Evolutionary conservation across 2,329 filamentous ascomycete species (phyloP).

Genomic region (Xylaria sp.): DNA sequence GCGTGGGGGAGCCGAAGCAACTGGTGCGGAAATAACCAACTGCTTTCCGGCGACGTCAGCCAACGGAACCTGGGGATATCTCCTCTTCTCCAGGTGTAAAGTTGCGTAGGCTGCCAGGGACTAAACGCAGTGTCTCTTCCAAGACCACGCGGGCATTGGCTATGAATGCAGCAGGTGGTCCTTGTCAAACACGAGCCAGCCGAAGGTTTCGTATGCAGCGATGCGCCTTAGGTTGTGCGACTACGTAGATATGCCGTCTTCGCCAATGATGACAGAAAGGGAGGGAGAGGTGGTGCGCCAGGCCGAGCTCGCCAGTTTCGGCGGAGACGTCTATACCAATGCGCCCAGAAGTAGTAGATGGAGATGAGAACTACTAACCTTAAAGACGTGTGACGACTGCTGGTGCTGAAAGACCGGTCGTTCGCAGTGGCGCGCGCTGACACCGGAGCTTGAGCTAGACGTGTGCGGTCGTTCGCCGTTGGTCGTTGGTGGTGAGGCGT

Average conservation of each 20-base stretch:
- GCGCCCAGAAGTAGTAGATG: conserved; percentile 1
- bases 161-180: conserved; percentile 1
- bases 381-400: conserved; percentile 17
- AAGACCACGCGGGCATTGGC: not conserved
- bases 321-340: not conserved
- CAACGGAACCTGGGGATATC: conserved; percentile 21
- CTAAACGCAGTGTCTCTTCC: not conserved
- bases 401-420: conserved; percentile 14
- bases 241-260: conserved; percentile 2
- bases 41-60: conserved; percentile 13
- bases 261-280: not conserved
- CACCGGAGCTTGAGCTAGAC: conserved; percentile 23
- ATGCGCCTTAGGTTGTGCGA: conserved; percentile 17
- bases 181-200: conserved; percentile 11
- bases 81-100: conserved; percentile 11
- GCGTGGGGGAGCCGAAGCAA: conserved; percentile 4
- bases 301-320: not conserved
- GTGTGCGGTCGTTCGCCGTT: conserved; percentile 13
- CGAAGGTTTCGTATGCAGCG: conserved; percentile 11
- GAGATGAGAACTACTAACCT: conserved; percentile 18
- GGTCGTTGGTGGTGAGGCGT: conserved; percentile 15
- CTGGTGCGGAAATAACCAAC: conserved; percentile 3
- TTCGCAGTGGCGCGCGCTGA: conserved; percentile 18
- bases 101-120: conserved; percentile 7
- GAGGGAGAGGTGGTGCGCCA: not conserved